Evolutionary conservation across 352 stramenopile species (phyloP).

Genomic region (Plasmopara muralis): DNA sequence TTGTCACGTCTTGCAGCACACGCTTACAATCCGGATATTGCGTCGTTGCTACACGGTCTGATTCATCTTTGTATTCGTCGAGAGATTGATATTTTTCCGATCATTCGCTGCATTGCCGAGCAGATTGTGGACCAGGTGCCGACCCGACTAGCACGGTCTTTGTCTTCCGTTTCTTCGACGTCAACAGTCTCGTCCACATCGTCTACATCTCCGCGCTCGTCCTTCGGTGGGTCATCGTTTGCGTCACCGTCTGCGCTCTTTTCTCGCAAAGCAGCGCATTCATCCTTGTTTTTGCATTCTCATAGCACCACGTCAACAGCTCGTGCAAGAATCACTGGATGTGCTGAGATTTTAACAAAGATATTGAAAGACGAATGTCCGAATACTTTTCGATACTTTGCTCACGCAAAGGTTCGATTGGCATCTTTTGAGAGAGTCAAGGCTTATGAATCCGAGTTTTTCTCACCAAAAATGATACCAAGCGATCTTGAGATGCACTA

Average conservation of each 20-base stretch:
- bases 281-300: conserved; percentile 35
- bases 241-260: conserved; percentile 24
- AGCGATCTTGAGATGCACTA: conserved; percentile 50
- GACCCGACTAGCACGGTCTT: conserved; percentile 19
- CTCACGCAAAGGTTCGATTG: conserved; percentile 57
- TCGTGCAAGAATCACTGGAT: conserved; percentile 54
- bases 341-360: conserved; percentile 57
- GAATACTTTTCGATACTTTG: conserved; percentile 74
- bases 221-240: conserved; percentile 17
- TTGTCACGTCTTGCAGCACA: conserved; percentile 40
- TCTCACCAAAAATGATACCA: conserved; percentile 40
- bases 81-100: conserved; percentile 33
- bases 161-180: conserved; percentile 33
- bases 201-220: conserved; percentile 29
- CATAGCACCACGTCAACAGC: conserved; percentile 27
- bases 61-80: conserved; percentile 55
- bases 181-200: conserved; percentile 40
- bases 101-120: conserved; percentile 46
- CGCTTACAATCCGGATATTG: conserved; percentile 59
- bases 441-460: conserved; percentile 60
- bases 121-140: conserved; percentile 42
- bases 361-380: conserved; percentile 62
- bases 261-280: conserved; percentile 14
- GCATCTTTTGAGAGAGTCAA: conserved; percentile 72
- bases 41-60: conserved; percentile 51